phyloP scores from a whole-genome alignment of 2,329 filamentous ascomycete species.

The Aspergillus versicolor region DNA sequence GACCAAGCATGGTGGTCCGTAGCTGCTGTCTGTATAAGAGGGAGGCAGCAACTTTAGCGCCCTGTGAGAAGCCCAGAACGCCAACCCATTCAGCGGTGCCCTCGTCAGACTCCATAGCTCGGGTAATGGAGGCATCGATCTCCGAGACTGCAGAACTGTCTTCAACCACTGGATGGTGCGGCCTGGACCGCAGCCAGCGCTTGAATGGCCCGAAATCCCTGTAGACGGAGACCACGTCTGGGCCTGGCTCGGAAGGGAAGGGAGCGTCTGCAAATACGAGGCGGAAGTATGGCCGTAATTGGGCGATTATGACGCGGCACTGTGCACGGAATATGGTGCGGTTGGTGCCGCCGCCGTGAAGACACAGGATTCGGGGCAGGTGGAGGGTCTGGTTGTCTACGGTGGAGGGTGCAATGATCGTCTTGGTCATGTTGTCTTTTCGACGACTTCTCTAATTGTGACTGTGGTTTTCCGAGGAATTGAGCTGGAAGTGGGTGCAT shows the following conservation, averaged over 20 bases:
- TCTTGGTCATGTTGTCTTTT: too few species aligned
- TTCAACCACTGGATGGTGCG: background rate
- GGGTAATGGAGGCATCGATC: slow-evolving; percentile 31
- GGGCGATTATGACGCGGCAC: background rate
- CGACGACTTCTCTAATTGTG: too few species aligned
- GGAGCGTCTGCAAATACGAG: slow-evolving; percentile 9
- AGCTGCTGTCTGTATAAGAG: slow-evolving; percentile 61
- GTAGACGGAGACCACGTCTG: slow-evolving; percentile 65
- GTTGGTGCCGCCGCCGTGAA: slow-evolving; percentile 13
- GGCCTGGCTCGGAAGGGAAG: slow-evolving; percentile 48
- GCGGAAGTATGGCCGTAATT: background rate
- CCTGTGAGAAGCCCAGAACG: slow-evolving; percentile 66
- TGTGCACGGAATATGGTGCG: slow-evolving; percentile 7
- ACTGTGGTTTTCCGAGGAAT: too few species aligned
- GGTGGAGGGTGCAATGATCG: background rate
- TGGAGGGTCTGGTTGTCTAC: background rate
- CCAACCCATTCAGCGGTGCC: slow-evolving; percentile 59
- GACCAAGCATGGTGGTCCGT: too few species aligned
- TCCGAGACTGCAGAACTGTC: slow-evolving; percentile 43
- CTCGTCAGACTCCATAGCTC: slow-evolving; percentile 53
- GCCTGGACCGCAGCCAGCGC: slow-evolving; percentile 44
- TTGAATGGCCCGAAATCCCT: slow-evolving; percentile 65
- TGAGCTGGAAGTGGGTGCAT: too few species aligned
- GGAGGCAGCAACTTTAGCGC: slow-evolving; percentile 61
- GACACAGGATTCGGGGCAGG: slow-evolving; percentile 7